Base-by-base conservation (phyloP, 176 grass and related monocot species). In the Ensete ventricosum region DNA sequence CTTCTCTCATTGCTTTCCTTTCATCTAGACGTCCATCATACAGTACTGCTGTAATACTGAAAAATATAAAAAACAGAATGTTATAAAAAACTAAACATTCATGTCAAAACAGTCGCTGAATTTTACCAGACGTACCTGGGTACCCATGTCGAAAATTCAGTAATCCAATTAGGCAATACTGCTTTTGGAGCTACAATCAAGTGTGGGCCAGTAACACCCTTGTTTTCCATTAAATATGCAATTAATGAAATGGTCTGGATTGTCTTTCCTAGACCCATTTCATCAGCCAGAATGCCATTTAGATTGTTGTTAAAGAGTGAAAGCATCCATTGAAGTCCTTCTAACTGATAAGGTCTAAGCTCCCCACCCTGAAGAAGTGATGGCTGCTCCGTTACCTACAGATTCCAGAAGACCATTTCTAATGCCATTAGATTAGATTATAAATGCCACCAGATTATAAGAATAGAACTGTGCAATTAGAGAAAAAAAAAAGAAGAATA, bases 211-310 rank as follows among this genome's bases (percentile, higher is more conserved):
- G 78, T 63, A 13, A 99, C 95, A 29, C 88, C 88, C 83, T 99
- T 99, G 82, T 93, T 91, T 86, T 99, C 95, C 76, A 99, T 81
- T 64, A 99, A 83, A 82, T 99, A 99, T 52, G 91, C 80, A 0
- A 99, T 88, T 67, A 99, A 85, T 79, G 86, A 78, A 91, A 99
- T 99, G 73, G 95, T 94, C 69, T 99, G 95, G 80, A 99, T 99
- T 82, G 95, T 99, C 89, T 99, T 99, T 71, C 95, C 95, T 54
- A 99, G 83, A 84, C 95, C 95, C 95, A 99, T 99, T 94, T 99
- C 95, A 87, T 99, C 95, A 77, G 95, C 95, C 54, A 99, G 84
- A 76, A 99, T 99, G 62, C 95, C 95, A 87, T 99, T 99, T 81
- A 99, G 74, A 84, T 99, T 99, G 73, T 99, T 99, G 79, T 99